phyloP scores from a whole-genome alignment of 331 rosid genomes.

The Spiraea crenata region DNA sequence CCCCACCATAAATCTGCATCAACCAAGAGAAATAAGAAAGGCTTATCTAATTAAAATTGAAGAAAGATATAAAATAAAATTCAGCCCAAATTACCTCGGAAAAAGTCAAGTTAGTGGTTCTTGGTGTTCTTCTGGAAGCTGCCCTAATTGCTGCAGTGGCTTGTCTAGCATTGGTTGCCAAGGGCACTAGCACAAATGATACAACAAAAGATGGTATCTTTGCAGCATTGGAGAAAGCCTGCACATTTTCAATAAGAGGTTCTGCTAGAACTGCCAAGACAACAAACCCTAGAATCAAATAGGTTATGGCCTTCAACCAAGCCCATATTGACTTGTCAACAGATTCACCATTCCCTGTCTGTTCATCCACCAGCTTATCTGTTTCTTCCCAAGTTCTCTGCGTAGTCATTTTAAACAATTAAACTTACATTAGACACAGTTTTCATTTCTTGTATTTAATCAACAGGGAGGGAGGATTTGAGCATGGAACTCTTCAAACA shows the following conservation, averaged over 20 bases:
- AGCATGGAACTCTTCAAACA: too few relatives aligned
- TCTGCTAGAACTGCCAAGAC: conserved; percentile 58
- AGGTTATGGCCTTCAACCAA: conserved; percentile 15
- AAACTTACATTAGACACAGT: background rate
- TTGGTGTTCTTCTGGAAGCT: conserved; percentile 47
- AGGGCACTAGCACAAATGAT: conserved; percentile 55
- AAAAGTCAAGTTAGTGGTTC: conserved; percentile 51
- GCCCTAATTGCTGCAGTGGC: conserved; percentile 53
- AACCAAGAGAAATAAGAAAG: background rate
- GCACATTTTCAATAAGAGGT: conserved; percentile 56
- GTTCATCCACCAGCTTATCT: conserved; percentile 22
- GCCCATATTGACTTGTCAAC: conserved; percentile 16
- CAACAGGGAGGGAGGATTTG: too few relatives aligned
- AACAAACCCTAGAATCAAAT: conserved; percentile 15
- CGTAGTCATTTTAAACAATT: background rate
- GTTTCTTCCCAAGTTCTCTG: conserved; percentile 24
- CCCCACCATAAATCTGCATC: conserved; percentile 72
- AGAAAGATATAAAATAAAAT: too few relatives aligned
- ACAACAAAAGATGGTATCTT: conserved; percentile 53
- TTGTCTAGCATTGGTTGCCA: conserved; percentile 65
- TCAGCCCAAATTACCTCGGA: conserved; percentile 33
- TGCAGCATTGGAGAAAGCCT: conserved; percentile 41
- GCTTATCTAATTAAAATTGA: background rate
- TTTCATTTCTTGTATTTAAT: too few relatives aligned
- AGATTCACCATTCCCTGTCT: background rate